Evolutionary conservation across 495 filamentous ascomycete genomes (phyloP).

Genomic region (Penicillium flavigenum): DNA sequence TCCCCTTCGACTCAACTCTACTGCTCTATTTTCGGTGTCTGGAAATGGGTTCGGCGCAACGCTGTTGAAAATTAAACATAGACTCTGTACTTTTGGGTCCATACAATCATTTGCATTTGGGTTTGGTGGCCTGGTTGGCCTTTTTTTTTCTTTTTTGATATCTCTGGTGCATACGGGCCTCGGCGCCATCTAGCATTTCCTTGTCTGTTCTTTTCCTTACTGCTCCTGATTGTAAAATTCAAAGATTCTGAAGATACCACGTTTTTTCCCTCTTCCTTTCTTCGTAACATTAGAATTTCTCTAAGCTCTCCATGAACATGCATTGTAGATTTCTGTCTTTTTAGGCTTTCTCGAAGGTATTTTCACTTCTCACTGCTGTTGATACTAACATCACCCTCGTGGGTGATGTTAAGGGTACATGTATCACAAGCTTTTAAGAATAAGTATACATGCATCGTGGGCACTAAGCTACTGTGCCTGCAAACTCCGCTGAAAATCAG

Average conservation of each 20-base stretch:
- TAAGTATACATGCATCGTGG: too few relatives aligned
- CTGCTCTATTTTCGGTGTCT: slow-evolving; percentile 4
- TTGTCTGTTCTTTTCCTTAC: background rate
- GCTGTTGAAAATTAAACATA: slow-evolving; percentile 9
- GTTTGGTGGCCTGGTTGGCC: background rate
- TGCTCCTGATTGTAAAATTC: background rate
- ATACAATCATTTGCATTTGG: slow-evolving; percentile 14
- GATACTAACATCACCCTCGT: too few relatives aligned
- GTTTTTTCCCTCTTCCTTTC: background rate
- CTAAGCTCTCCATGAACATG: background rate
- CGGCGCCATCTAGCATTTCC: slow-evolving; percentile 1
- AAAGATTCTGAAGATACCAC: background rate
- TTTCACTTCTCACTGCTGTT: too few relatives aligned
- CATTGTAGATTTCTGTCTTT: background rate
- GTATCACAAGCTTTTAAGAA: too few relatives aligned
- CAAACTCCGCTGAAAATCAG: too few relatives aligned
- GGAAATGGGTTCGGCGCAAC: slow-evolving; percentile 7
- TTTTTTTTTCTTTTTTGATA: background rate
- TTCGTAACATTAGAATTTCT: too few relatives aligned
- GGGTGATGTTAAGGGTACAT: too few relatives aligned
- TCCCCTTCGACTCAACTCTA: background rate
- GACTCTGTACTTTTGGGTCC: slow-evolving; percentile 2
- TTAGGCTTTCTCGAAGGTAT: too few relatives aligned
- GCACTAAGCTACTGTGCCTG: too few relatives aligned
- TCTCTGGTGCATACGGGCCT: slow-evolving; percentile 4